These are phyloP conservation scores for Aspergillus caelatus DNA, from an alignment of 2,329 filamentous ascomycete genomes.

Conservation along the genomic window DNA sequence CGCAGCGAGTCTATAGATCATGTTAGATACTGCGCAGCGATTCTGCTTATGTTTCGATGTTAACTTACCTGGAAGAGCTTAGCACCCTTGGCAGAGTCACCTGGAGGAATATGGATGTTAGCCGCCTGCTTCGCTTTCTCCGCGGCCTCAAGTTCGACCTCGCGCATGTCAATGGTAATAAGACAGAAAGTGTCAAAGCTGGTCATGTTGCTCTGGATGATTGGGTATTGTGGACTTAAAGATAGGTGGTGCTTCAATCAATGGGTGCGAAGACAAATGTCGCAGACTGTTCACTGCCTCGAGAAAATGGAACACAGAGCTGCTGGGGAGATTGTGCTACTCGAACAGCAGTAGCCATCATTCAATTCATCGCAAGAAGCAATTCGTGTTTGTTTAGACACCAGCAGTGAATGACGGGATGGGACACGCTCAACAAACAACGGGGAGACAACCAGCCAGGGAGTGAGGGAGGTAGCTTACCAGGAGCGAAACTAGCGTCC, in stretches of 20 bases:
- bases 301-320: neutral
- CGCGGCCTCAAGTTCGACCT: conserved; percentile 24
- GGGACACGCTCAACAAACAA: neutral
- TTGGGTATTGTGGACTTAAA: neutral
- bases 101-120: conserved; percentile 52
- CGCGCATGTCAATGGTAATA: conserved; percentile 26
- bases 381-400: neutral
- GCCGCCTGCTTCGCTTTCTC: conserved; percentile 24
- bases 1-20: conserved; percentile 73
- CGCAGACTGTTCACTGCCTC: neutral
- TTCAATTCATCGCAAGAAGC: neutral
- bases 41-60: neutral
- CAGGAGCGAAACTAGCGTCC: conserved; percentile 49
- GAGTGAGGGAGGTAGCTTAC: conserved; percentile 39
- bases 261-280: neutral
- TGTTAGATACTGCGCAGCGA: conserved; percentile 13
- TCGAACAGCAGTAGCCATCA: neutral
- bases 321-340: neutral
- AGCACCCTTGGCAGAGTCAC: conserved; percentile 94
- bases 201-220: conserved; percentile 22
- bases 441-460: conserved; percentile 7
- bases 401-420: conserved; percentile 8
- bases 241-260: conserved; percentile 1
- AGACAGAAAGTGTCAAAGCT: conserved; percentile 30
- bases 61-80: conserved; percentile 84